Conservation (phyloP, 257 asterid genomes). For the Schizonepeta tenuifolia region DNA sequence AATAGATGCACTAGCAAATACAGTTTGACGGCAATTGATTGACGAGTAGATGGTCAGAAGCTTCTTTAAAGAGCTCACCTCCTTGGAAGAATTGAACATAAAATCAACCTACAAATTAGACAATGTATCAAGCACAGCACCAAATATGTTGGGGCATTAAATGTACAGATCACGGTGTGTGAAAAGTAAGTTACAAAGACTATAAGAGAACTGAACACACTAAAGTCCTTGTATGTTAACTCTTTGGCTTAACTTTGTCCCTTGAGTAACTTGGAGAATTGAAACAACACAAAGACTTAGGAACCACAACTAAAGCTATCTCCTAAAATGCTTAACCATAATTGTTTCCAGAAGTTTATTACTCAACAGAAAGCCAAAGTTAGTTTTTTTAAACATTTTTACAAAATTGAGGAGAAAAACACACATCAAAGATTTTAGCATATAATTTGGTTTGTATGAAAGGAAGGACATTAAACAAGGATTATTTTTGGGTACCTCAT, state of each 20-base stretch:
- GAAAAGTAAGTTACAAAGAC: background rate
- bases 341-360: constrained; percentile 15
- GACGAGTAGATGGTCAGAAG: constrained; percentile 83
- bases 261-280: background rate
- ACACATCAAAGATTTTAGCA: background rate
- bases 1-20: constrained; percentile 92
- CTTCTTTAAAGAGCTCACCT: constrained; percentile 75
- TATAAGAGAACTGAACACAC: constrained; percentile 12
- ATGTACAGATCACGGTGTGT: background rate
- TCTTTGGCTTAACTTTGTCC: constrained; percentile 9
- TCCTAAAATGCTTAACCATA: background rate
- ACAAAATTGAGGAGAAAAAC: background rate
- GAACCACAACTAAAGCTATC: background rate
- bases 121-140: constrained; percentile 24
- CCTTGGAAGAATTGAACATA: constrained; percentile 87
- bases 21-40: constrained; percentile 75
- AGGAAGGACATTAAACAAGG: constrained; percentile 18
- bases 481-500: constrained; percentile 66
- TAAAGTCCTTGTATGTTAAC: constrained; percentile 10
- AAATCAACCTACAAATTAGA: constrained; percentile 72
- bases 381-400: constrained; percentile 14
- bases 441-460: constrained; percentile 19
- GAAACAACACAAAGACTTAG: background rate
- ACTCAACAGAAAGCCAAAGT: constrained; percentile 12
- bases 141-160: constrained; percentile 15